These are phyloP conservation scores for Leishmania lainsoni DNA, from an alignment of 208 protist species.

Conservation along the genomic window DNA sequence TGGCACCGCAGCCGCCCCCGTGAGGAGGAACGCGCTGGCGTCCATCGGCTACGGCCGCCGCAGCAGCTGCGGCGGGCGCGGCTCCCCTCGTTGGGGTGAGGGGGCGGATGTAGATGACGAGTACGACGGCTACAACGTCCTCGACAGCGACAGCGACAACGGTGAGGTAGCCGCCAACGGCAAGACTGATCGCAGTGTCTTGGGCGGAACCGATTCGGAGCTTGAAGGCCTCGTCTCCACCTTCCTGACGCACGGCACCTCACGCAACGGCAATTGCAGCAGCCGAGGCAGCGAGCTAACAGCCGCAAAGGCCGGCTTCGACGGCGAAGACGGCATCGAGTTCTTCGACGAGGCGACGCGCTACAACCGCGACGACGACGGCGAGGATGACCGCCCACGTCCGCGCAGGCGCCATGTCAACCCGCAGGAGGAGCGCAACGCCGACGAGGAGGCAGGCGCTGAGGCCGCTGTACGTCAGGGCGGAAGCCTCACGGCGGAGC, in stretches of 20 bases:
- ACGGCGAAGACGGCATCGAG: conserved; percentile 47
- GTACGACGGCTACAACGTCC: conserved; percentile 66
- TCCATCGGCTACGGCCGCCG: conserved; percentile 21
- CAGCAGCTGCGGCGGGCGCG: conserved; percentile 3
- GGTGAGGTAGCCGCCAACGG: conserved; percentile 22
- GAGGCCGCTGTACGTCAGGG: conserved; percentile 51
- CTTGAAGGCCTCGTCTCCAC: conserved; percentile 53
- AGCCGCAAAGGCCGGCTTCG: background rate
- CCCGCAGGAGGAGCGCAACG: conserved; percentile 23
- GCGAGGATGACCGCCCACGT: conserved; percentile 11
- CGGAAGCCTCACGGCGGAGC: conserved; percentile 65
- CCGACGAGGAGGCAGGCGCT: conserved; percentile 44
- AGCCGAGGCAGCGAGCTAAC: background rate
- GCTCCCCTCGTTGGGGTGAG: background rate
- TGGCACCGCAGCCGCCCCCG: background rate
- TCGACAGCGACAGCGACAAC: conserved; percentile 52
- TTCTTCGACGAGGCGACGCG: conserved; percentile 49
- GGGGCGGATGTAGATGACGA: conserved; percentile 26
- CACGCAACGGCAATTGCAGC: background rate
- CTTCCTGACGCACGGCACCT: conserved; percentile 39
- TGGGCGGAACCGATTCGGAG: conserved; percentile 30
- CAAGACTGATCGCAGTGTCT: conserved; percentile 8
- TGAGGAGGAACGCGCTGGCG: conserved; percentile 31
- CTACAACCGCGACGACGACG: conserved; percentile 22
- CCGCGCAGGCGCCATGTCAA: conserved; percentile 21